These are phyloP conservation scores for Haplosporangium gracile DNA, from an alignment of 192 early-diverging fungal species.

Conservation along the genomic window DNA sequence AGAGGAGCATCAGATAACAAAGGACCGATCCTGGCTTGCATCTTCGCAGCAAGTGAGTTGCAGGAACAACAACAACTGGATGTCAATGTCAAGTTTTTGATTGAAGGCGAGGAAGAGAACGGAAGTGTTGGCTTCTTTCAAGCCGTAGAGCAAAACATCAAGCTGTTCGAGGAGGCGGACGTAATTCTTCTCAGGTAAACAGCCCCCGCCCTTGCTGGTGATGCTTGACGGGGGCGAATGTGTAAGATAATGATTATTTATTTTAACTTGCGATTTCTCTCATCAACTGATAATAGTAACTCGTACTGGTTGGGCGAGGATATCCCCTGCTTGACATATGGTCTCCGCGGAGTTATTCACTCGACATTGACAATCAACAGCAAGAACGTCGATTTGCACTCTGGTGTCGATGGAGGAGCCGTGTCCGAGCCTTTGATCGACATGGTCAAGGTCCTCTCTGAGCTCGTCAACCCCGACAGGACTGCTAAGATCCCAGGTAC, in stretches of 20 bases:
- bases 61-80: constrained; percentile 67
- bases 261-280: neutral
- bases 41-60: constrained; percentile 80
- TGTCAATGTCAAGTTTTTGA: constrained; percentile 78
- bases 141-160: constrained; percentile 67
- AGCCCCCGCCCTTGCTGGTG: constrained; percentile 26
- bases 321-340: constrained; percentile 84
- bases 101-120: constrained; percentile 86
- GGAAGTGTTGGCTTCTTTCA: constrained; percentile 78
- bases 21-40: constrained; percentile 79
- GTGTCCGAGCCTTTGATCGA: constrained; percentile 78
- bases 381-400: constrained; percentile 75
- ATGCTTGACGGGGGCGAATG: neutral
- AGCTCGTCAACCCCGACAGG: constrained; percentile 67
- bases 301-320: constrained; percentile 87
- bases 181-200: constrained; percentile 67
- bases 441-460: constrained; percentile 72
- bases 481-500: constrained; percentile 73
- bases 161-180: constrained; percentile 64
- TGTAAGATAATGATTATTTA: neutral
- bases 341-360: constrained; percentile 80
- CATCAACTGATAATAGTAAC: constrained; percentile 56
- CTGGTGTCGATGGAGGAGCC: constrained; percentile 82
- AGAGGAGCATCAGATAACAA: constrained; percentile 88
- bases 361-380: constrained; percentile 67